Evolutionary conservation across 306 rosid species (phyloP), one percentile per base, ranked within the genome.

Genomic region (Abrus pulchellus): DNA sequence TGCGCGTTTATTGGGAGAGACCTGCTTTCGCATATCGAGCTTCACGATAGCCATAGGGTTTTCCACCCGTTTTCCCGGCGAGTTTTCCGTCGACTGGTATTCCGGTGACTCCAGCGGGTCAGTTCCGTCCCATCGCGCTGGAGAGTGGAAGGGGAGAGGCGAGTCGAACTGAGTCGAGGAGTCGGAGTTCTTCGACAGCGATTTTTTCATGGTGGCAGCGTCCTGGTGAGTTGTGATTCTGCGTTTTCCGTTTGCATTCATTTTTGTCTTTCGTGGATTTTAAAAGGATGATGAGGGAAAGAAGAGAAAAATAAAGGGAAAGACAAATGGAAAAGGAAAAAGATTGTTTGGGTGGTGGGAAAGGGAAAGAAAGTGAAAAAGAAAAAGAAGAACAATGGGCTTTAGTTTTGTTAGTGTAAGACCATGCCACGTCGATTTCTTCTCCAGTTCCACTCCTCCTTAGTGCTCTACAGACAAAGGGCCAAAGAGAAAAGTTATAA

Each of bases 21-120:
- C n/a, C 53, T 84, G 91, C 13, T 57, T 81, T 64, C 2, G 48
- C 82, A 82, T 89, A 33, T 82, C 88, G 61, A 86, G 56, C 33
- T 84, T 2, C 3, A 87, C 81, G 66, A 94, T 80, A 8, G 94
- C 93, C 83, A 74, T 82, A 56, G 94, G 81, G 80, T 90, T 84
- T 5, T 90, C 96, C 0, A 70, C 72, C 7, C 38, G 63, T 47
- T 77, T 82, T 28, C 57, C 91, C 13, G 89, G 97, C 0, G 86
- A 86, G 72, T 80, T 74, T 47, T 80, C 85, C 20, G 92, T 85
- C 5, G 98, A 91, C 5, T 54, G 81, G 53, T 85, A 89, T 0
- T 89, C 93, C 8, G 95, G 90, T 5, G 88, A 83, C 7, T 87
- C 93, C 6, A 61, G 63, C 1, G 81, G 86, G 53, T 94, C 94